Evolutionary conservation across 2,329 filamentous ascomycete genomes (phyloP).

Genomic region (Diaporthe velutina): DNA sequence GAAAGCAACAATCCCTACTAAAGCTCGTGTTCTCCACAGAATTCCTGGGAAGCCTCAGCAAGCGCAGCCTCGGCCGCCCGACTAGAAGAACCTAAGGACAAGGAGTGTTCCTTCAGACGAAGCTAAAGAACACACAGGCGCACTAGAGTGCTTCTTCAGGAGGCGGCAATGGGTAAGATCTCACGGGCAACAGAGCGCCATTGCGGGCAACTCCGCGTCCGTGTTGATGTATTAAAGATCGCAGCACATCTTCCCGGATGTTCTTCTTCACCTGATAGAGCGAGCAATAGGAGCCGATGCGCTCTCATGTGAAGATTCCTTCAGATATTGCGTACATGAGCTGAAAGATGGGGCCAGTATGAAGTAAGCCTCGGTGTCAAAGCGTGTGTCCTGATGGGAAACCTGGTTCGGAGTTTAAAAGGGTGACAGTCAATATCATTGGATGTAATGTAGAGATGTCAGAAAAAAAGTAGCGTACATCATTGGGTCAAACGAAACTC

Average conservation of each 20-base stretch:
- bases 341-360: not conserved
- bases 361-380: constrained; percentile 10
- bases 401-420: constrained; percentile 23
- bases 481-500: not conserved
- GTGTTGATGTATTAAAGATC: not conserved
- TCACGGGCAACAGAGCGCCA: not conserved
- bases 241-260: too few species aligned
- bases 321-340: not conserved
- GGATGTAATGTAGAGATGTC: not conserved
- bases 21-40: not conserved
- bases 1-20: not conserved
- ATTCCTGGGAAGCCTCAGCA: not conserved
- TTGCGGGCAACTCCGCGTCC: not conserved
- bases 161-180: not conserved
- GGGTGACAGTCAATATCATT: constrained; percentile 10
- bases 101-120: not conserved
- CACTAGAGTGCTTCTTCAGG: not conserved
- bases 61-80: not conserved
- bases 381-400: constrained; percentile 2
- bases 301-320: not conserved
- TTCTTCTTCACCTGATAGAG: not conserved
- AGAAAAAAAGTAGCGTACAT: not conserved
- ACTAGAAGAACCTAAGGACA: not conserved
- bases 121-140: not conserved
- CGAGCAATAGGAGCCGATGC: not conserved